Evolutionary conservation across 257 asterid genomes (phyloP), one percentile per base, ranked within the genome.

Genomic region (Ilex asprella): DNA sequence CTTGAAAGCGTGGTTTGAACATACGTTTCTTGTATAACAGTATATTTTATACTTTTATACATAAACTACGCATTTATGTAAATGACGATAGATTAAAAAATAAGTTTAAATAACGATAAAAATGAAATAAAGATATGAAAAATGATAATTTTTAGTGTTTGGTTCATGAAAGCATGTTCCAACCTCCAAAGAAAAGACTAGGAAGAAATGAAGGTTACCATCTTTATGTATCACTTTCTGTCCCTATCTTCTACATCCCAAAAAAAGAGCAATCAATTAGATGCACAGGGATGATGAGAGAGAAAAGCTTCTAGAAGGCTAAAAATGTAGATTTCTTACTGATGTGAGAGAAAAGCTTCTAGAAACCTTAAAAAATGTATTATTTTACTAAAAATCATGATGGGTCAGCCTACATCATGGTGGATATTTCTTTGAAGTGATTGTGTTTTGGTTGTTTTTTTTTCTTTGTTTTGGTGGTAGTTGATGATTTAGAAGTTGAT

Each of bases 281-380:
- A 46, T 4, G 52, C 52, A 2, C 12, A 46, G 3, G 10, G 4
- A 3, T 46, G 12, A 2, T 14, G 55, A 3, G 55, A 58, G 63
- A 27, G 53, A 43, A 47, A 46, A 56, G 61, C 63, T 71, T 75
- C 81, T 64, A 71, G 77, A 71, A 76, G 10, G 52, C 52, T 46
- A 12, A 46, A 46, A 46, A 46, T 10, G 10, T 10, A 46, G 52
- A 46, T 46, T 46, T 46, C 52, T 46, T 46, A 10, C 52, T 46
- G 12, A 2, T 14, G 55, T 3, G 55, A 58, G 63, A 27, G 53
- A 43, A 47, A 46, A 56, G 61, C 63, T 71, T 75, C 81, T 64
- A 71, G 77, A 71, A 76, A 74, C 39, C 63, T 31, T 63, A 30
- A 39, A 68, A 44, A 68, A 44, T 62, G 73, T 65, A 59, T 70